Percentiles rank a stretch among this genome's conserved stretches.
Conservation (phyloP, 805 yeast species). For the Clavispora santaluciae region DNA sequence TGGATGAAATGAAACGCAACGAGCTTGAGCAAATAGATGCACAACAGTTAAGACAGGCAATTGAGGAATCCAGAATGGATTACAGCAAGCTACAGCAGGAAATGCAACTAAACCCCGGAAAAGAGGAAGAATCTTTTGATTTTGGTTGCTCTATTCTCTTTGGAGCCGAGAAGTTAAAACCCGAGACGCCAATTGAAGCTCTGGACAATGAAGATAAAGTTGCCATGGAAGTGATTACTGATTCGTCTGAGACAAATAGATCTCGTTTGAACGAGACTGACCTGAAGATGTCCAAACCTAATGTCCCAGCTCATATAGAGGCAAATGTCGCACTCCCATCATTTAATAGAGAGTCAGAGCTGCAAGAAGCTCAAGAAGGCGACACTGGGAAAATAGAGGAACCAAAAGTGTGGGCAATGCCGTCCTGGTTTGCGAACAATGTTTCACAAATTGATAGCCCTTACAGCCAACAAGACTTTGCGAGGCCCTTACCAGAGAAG, state of each 20-base stretch:
- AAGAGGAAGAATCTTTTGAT: slow-evolving; percentile 4
- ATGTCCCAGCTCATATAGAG: too few relatives aligned
- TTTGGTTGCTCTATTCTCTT: slow-evolving; percentile 22
- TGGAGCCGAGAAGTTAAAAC: slow-evolving; percentile 5
- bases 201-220: too few relatives aligned
- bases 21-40: slow-evolving; percentile 21
- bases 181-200: too few relatives aligned
- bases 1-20: neutral
- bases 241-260: too few relatives aligned
- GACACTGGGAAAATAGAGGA: too few relatives aligned
- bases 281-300: too few relatives aligned
- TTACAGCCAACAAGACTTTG: slow-evolving; percentile 7
- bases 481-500: neutral
- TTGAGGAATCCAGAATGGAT: slow-evolving; percentile 44
- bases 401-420: slow-evolving; percentile 6
- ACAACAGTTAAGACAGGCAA: slow-evolving; percentile 41
- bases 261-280: too few relatives aligned
- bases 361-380: too few relatives aligned
- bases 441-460: slow-evolving; percentile 7
- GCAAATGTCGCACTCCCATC: too few relatives aligned
- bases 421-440: slow-evolving; percentile 24
- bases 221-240: too few relatives aligned
- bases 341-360: too few relatives aligned
- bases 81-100: slow-evolving; percentile 24
- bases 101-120: slow-evolving; percentile 15